phyloP scores from a whole-genome alignment of 495 filamentous ascomycete genomes.

The Aspergillus cristatus region DNA sequence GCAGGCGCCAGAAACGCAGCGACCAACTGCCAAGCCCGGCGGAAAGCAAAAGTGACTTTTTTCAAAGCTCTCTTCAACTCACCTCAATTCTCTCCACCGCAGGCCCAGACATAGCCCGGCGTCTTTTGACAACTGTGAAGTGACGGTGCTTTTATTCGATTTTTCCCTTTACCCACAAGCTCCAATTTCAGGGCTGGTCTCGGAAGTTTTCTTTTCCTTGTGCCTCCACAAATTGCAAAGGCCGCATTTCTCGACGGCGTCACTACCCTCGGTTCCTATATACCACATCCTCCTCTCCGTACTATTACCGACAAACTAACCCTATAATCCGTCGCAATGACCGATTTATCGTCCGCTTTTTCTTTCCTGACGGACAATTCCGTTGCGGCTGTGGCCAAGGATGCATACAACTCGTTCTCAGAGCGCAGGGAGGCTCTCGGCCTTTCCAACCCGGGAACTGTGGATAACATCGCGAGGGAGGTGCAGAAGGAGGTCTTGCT shows the following conservation, averaged over 20 bases:
- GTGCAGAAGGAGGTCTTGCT: conserved; percentile 91
- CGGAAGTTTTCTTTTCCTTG: conserved; percentile 16
- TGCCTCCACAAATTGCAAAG: conserved; percentile 8
- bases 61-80: neutral
- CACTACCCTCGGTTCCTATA: conserved; percentile 1
- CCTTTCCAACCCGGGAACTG: conserved; percentile 80
- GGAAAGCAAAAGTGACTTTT: neutral
- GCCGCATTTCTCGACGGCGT: conserved; percentile 3
- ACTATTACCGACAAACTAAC: neutral
- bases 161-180: conserved; percentile 8
- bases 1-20: conserved; percentile 15
- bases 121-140: conserved; percentile 2
- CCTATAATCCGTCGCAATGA: conserved; percentile 24
- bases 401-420: conserved; percentile 75
- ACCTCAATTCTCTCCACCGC: neutral
- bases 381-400: conserved; percentile 54
- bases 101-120: conserved; percentile 11
- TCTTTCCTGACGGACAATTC: conserved; percentile 66
- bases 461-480: conserved; percentile 86
- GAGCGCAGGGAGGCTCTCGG: conserved; percentile 80
- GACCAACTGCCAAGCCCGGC: neutral
- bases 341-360: conserved; percentile 47
- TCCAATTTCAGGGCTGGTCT: conserved; percentile 25
- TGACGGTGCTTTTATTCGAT: neutral
- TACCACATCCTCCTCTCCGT: neutral